phyloP scores from a whole-genome alignment of 73 alveolate genomes.

The Blepharisma stoltei region DNA sequence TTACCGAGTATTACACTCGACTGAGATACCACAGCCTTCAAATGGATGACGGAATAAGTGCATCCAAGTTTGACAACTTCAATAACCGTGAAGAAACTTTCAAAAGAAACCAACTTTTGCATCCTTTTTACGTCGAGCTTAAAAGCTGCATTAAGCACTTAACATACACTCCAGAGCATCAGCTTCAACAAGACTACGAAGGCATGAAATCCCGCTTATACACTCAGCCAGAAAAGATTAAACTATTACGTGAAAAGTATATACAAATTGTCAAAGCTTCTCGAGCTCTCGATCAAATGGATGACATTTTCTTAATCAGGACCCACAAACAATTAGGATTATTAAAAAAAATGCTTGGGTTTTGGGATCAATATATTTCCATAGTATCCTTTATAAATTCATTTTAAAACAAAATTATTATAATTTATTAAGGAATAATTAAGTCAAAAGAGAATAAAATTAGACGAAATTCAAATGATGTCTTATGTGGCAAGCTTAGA shows the following conservation, averaged over 20 bases:
- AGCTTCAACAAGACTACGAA: constrained; percentile 2
- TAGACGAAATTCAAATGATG: neutral
- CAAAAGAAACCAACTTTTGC: neutral
- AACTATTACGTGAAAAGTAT: neutral
- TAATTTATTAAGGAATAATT: too few relatives aligned
- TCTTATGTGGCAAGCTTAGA: too few relatives aligned
- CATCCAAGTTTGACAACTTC: neutral
- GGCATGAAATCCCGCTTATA: neutral
- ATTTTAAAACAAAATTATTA: too few relatives aligned
- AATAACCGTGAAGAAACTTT: constrained; percentile 11
- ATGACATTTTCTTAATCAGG: neutral
- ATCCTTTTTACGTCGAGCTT: neutral
- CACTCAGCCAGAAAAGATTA: neutral
- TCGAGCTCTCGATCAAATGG: neutral
- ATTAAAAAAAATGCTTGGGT: neutral
- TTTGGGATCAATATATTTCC: neutral
- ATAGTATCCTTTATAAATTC: too few relatives aligned
- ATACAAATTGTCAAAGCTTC: neutral
- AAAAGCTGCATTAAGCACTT: neutral
- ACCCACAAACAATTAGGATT: neutral
- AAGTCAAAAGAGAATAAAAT: too few relatives aligned
- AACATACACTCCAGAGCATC: neutral
- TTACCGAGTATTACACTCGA: neutral
- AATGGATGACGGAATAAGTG: neutral
- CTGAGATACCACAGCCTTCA: neutral